Percentiles rank a stretch among this genome's conserved stretches.
Evolutionary conservation across 768 basidiomycete species (phyloP).

Genomic region (Flagelloscypha sp.): DNA sequence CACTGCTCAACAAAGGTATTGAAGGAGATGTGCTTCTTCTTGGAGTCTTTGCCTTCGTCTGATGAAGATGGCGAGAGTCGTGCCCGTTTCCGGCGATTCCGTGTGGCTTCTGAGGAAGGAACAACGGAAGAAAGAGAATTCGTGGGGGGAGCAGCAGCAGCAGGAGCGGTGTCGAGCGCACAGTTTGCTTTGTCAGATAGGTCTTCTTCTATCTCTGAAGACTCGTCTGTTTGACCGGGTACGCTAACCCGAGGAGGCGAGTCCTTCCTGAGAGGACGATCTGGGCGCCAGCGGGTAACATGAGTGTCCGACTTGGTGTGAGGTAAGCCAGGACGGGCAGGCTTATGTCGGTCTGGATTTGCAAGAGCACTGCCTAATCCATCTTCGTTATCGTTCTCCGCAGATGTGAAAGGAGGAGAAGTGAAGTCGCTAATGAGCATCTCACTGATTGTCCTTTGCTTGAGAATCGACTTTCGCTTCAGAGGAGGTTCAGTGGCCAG

Average conservation of each 20-base stretch:
- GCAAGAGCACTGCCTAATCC: conserved; percentile 11
- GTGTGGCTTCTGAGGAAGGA: conserved; percentile 7
- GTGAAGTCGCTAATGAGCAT: conserved; percentile 73
- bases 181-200: too few relatives aligned
- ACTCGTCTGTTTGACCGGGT: too few relatives aligned
- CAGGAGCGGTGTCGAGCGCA: conserved; percentile 16
- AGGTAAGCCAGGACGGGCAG: conserved; percentile 49
- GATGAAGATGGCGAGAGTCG: conserved; percentile 11
- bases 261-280: conserved; percentile 46
- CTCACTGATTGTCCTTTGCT: conserved; percentile 88
- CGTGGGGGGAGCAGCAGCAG: conserved; percentile 2
- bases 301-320: conserved; percentile 90
- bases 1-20: conserved; percentile 97
- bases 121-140: conserved; percentile 1
- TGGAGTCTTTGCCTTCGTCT: conserved; percentile 16
- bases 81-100: conserved; percentile 10
- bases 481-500: conserved; percentile 25
- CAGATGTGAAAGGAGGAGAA: conserved; percentile 51
- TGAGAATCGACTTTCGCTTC: conserved; percentile 81
- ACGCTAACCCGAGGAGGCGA: conserved; percentile 63
- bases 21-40: conserved; percentile 81
- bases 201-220: too few relatives aligned
- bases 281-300: conserved; percentile 49
- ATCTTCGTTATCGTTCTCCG: conserved; percentile 47
- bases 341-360: conserved; percentile 1